Evolutionary conservation across 371 early-diverging fungal genomes (phyloP).

Genomic region (Syncephalastrum monosporum): DNA sequence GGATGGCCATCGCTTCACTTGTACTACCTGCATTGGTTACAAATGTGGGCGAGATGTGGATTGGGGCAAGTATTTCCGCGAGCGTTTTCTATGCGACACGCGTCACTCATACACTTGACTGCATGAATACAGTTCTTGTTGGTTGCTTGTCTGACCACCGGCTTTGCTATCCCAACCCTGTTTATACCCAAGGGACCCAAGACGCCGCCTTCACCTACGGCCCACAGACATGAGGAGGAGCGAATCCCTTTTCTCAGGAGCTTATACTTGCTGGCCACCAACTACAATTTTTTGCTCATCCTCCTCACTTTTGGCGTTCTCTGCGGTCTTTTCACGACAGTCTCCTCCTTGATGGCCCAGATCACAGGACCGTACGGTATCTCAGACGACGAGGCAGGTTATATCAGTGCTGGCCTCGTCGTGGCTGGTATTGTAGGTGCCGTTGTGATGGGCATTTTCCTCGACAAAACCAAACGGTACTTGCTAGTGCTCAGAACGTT

Average conservation of each 20-base stretch:
- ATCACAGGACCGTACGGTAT: slow-evolving; percentile 64
- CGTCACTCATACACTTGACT: not conserved
- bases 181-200: slow-evolving; percentile 56
- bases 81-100: too few species aligned
- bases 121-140: slow-evolving; percentile 30
- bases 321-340: slow-evolving; percentile 64
- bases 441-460: slow-evolving; percentile 31
- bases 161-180: slow-evolving; percentile 42
- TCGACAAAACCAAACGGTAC: slow-evolving; percentile 53
- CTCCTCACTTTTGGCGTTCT: slow-evolving; percentile 54
- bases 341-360: slow-evolving; percentile 59
- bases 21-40: slow-evolving; percentile 37
- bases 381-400: slow-evolving; percentile 56
- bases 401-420: slow-evolving; percentile 54
- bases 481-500: slow-evolving; percentile 37
- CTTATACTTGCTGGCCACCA: slow-evolving; percentile 45
- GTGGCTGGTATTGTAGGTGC: slow-evolving; percentile 58
- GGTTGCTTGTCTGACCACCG: slow-evolving; percentile 43
- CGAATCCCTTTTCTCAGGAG: slow-evolving; percentile 41
- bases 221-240: slow-evolving; percentile 26
- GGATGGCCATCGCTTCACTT: slow-evolving; percentile 46
- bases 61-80: slow-evolving; percentile 24
- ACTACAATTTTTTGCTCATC: slow-evolving; percentile 57
- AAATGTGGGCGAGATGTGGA: slow-evolving; percentile 14
- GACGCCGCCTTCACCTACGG: slow-evolving; percentile 55